Conservation (phyloP, 2,329 filamentous ascomycete species). For the Colletotrichum gigasporum region DNA sequence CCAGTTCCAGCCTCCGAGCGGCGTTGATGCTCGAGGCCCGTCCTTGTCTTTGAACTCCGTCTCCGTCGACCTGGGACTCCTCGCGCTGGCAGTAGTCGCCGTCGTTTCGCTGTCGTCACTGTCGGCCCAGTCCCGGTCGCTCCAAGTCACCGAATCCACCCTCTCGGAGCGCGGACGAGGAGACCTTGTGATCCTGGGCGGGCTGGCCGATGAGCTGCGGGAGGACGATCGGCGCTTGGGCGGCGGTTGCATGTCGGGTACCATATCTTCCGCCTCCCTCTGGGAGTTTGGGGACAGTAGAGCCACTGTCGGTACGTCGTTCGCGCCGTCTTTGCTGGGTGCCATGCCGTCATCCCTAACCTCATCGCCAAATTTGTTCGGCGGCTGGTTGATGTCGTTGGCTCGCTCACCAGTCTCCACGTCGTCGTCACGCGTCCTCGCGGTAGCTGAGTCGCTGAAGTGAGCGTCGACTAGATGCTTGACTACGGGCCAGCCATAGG, state of each 20-base stretch:
- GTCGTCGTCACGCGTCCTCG: conserved; percentile 72
- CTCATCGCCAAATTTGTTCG: conserved; percentile 73
- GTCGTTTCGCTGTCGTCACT: conserved; percentile 55
- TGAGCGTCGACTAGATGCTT: conserved; percentile 96
- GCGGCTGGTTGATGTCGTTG: conserved; percentile 63
- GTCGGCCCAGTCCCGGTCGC: conserved; percentile 71
- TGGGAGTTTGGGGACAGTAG: conserved; percentile 35
- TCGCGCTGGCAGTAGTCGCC: conserved; percentile 30
- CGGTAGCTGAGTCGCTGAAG: conserved; percentile 79
- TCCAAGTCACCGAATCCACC: conserved; percentile 70
- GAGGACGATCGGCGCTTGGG: conserved; percentile 23
- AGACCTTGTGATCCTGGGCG: conserved; percentile 18
- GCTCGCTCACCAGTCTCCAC: conserved; percentile 77
- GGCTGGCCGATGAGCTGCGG: conserved; percentile 22
- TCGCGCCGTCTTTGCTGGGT: background rate
- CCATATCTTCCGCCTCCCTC: conserved; percentile 54
- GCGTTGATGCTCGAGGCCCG: conserved; percentile 31
- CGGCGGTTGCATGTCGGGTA: conserved; percentile 54
- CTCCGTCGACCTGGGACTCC: conserved; percentile 14
- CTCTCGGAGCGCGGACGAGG: conserved; percentile 6
- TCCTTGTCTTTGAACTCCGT: conserved; percentile 36
- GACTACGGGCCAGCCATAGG: conserved; percentile 96
- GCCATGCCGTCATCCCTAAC: conserved; percentile 52
- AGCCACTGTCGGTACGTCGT: conserved; percentile 37
- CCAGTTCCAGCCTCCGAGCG: conserved; percentile 57